Percentiles rank a stretch among this genome's conserved stretches.
Evolutionary conservation across 805 yeast species (phyloP).

Genomic region (Wickerhamomyces strasburgensis): DNA sequence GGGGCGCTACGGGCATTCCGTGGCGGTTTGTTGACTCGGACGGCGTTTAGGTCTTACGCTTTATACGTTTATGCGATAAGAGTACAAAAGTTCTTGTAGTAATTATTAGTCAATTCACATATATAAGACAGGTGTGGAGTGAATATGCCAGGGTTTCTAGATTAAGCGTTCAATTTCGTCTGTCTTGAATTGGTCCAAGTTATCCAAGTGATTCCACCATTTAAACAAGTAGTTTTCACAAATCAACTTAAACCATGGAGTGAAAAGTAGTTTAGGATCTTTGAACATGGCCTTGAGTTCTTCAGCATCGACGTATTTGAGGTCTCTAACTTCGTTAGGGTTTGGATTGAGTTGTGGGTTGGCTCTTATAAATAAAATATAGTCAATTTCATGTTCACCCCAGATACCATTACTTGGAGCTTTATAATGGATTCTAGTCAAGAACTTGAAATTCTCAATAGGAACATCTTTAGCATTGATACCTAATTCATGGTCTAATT

Average conservation of each 20-base stretch:
- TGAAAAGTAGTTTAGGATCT: conserved; percentile 63
- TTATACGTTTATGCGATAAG: no score
- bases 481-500: conserved; percentile 90
- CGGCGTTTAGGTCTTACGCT: no score
- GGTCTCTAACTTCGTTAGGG: conserved; percentile 82
- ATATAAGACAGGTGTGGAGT: no score
- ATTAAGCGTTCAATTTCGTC: conserved; percentile 29
- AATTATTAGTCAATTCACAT: not conserved
- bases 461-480: conserved; percentile 59
- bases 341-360: conserved; percentile 49
- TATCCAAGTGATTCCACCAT: conserved; percentile 85
- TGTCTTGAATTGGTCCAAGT: conserved; percentile 44
- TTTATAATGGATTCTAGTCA: conserved; percentile 93
- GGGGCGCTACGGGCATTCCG: not conserved
- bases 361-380: conserved; percentile 73
- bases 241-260: conserved; percentile 98
- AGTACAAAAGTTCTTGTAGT: not conserved
- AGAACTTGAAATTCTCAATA: conserved; percentile 63
- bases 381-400: conserved; percentile 99
- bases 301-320: conserved; percentile 61
- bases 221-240: conserved; percentile 85
- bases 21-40: not conserved
- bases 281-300: conserved; percentile 74
- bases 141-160: no score
- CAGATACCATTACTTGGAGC: conserved; percentile 78